These are phyloP conservation scores for Pleurotus eryngii DNA, from an alignment of 768 basidiomycete species.

Conservation along the genomic window DNA sequence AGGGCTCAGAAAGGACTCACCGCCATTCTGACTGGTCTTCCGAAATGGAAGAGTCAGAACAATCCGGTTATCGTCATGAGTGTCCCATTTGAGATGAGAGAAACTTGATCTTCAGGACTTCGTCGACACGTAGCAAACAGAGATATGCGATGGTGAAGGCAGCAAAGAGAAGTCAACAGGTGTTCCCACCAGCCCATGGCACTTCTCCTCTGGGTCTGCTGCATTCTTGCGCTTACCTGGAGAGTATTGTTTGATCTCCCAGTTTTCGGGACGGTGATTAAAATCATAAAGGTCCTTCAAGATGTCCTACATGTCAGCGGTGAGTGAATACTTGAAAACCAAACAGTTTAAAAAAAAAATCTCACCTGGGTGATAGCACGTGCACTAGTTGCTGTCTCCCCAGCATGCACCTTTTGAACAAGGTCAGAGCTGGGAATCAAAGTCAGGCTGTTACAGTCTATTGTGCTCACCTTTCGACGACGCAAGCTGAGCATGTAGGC, in stretches of 20 bases:
- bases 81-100: conserved; percentile 18
- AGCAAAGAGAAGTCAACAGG: conserved; percentile 23
- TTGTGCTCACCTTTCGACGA: conserved; percentile 19
- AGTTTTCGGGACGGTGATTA: background rate
- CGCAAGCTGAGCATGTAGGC: conserved; percentile 25
- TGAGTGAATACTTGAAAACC: too few relatives aligned
- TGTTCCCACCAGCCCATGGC: conserved; percentile 26
- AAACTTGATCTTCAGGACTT: conserved; percentile 30
- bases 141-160: conserved; percentile 31
- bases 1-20: conserved; percentile 10
- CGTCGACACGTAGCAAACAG: conserved; percentile 30
- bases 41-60: conserved; percentile 20
- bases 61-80: background rate
- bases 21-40: conserved; percentile 27
- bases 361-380: background rate
- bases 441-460: background rate
- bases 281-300: background rate
- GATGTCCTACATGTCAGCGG: background rate
- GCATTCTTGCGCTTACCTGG: conserved; percentile 9
- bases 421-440: too few relatives aligned
- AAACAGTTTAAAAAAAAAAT: too few relatives aligned
- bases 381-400: background rate
- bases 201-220: conserved; percentile 10
- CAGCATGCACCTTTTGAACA: background rate
- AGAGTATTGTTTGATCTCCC: conserved; percentile 9